Conservation (phyloP, 805 yeast species). For the Candida jianshihensis region DNA sequence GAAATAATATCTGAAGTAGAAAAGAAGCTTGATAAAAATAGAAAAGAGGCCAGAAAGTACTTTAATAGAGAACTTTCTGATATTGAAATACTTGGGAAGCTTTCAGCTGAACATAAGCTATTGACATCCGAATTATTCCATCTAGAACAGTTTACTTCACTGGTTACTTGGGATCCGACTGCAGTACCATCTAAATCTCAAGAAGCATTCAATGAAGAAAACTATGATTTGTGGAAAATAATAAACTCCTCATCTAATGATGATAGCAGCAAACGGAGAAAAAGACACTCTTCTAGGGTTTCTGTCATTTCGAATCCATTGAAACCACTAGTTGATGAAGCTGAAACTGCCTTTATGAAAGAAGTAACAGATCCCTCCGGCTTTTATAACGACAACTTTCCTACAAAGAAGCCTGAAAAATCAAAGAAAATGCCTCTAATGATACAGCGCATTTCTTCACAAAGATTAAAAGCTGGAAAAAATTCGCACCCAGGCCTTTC, state of each 20-base stretch:
- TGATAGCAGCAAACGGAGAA: slow-evolving; percentile 5
- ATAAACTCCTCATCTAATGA: no score
- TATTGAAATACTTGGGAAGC: slow-evolving; percentile 32
- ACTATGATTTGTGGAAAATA: slow-evolving; percentile 24
- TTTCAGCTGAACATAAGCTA: slow-evolving; percentile 40
- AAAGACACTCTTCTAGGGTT: slow-evolving; percentile 19
- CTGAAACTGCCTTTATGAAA: slow-evolving; percentile 6
- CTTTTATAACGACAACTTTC: slow-evolving; percentile 17
- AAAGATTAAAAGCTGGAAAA: slow-evolving; percentile 1
- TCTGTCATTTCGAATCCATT: slow-evolving; percentile 11
- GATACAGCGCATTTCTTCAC: slow-evolving; percentile 2
- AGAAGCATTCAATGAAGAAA: slow-evolving; percentile 24
- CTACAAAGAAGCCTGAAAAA: slow-evolving; percentile 3
- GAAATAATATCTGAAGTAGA: slow-evolving; percentile 3
- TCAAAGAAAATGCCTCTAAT: slow-evolving; percentile 1
- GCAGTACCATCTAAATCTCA: slow-evolving; percentile 30
- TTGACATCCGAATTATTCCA: slow-evolving; percentile 59
- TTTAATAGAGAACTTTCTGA: slow-evolving; percentile 1
- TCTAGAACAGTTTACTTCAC: slow-evolving; percentile 50
- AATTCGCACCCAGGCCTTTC: neutral
- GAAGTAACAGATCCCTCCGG: slow-evolving; percentile 17
- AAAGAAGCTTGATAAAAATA: slow-evolving; percentile 2
- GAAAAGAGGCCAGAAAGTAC: neutral
- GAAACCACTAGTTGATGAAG: slow-evolving; percentile 9
- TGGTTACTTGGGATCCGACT: slow-evolving; percentile 56